Evolutionary conservation across 768 basidiomycete species (phyloP), one percentile per base, ranked within the genome.

Genomic region (Termitomyces sp.): DNA sequence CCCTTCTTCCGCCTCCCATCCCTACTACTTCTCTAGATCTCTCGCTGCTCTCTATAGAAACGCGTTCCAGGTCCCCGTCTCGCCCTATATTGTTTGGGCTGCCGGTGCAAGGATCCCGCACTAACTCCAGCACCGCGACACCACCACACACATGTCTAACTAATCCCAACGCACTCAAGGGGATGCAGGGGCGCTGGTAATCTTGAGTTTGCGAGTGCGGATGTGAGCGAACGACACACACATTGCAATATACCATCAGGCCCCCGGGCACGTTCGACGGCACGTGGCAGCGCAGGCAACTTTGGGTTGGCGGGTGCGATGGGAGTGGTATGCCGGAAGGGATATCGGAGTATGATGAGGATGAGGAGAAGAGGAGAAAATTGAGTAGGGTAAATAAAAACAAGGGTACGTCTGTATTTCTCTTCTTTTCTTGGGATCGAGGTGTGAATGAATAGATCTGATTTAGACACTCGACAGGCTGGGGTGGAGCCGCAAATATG

Each of bases 221-320:
- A n/a, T n/a, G n/a, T n/a, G n/a, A n/a, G n/a, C n/a, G n/a, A n/a
- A n/a, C n/a, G n/a, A n/a, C 37, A 14, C 49, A 49, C 4, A 16
- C 21, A 0, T 23, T 52, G 0, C 16, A n/a, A 7, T 16, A 49
- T 21, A 32, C 7, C 29, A 7, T 7, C 32, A 11, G 23, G 47
- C 34, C 48, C 0, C 46, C 59, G 3, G 29, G 11, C 10, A n/a
- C 61, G 60, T 35, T 66, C 62, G 2, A 60, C 56, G 11, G 65
- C 63, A 11, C 51, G 65, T 6, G 65, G 65, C 1, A 63, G 65
- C 0, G 62, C 58, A 2, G 65, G 65, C 0, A 65, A 65, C 25
- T 57, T 65, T 42, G 47, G 37, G 3, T 40, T 42, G 10, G n/a
- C 6, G 27, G 27, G n/a, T 12, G 5, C 32, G 31, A 17, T n/a